Conservation (phyloP, 169 alveolate genomes). For the Amoebophrya sp. region DNA sequence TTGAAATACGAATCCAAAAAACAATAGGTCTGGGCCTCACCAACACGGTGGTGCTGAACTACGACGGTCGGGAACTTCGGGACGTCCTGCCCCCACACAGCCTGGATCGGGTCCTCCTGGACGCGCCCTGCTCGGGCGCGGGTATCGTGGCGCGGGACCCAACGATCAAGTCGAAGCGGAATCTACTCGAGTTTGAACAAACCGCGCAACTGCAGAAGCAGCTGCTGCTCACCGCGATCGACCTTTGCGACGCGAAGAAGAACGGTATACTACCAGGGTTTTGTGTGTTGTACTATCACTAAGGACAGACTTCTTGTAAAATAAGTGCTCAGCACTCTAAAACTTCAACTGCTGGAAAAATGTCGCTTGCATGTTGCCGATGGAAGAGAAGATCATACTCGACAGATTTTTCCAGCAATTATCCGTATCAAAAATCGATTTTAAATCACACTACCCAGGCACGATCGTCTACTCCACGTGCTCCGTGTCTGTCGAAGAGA, state of each 20-base stretch:
- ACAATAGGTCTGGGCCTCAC: conserved; percentile 70
- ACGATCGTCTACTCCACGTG: conserved; percentile 65
- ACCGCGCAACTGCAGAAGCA: conserved; percentile 77
- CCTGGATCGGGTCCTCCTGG: conserved; percentile 80
- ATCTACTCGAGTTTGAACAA: conserved; percentile 59
- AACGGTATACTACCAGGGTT: conserved; percentile 79
- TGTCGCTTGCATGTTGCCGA: too few relatives aligned
- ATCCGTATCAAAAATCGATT: too few relatives aligned
- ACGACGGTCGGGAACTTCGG: conserved; percentile 77
- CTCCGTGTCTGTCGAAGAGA: conserved; percentile 77
- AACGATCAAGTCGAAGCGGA: conserved; percentile 66
- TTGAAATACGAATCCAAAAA: too few relatives aligned
- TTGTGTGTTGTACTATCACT: too few relatives aligned
- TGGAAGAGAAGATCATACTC: too few relatives aligned
- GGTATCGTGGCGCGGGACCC: conserved; percentile 88
- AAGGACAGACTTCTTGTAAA: too few relatives aligned
- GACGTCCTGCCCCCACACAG: conserved; percentile 56
- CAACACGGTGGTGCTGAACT: conserved; percentile 68
- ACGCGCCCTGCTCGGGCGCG: conserved; percentile 88
- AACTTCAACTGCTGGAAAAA: too few relatives aligned
- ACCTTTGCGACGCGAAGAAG: conserved; percentile 68
- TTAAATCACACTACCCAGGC: conserved; percentile 52
- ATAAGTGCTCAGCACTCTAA: too few relatives aligned
- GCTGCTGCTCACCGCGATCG: conserved; percentile 80
- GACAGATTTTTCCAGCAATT: too few relatives aligned